Percentiles rank a stretch among this genome's conserved stretches.
These are phyloP conservation scores for Macaranga tanarius DNA, from an alignment of 441 rosid species.

Conservation along the genomic window DNA sequence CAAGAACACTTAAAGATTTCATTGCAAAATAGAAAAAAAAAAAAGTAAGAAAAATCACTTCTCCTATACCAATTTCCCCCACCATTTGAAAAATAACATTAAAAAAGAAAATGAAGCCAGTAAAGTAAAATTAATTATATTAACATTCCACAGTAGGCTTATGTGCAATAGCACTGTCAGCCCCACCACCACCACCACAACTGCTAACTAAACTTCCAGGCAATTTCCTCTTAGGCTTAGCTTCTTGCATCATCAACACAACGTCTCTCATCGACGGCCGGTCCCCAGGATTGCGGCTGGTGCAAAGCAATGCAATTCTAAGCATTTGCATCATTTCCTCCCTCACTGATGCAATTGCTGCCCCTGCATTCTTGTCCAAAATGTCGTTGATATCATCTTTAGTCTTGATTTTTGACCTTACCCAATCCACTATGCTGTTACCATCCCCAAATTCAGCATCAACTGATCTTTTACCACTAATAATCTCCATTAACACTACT, in stretches of 20 bases:
- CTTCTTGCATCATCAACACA: conserved; percentile 82
- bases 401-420: conserved; percentile 63
- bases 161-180: conserved; percentile 31
- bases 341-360: conserved; percentile 56
- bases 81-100: conserved; percentile 24
- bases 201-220: conserved; percentile 28
- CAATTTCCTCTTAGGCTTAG: conserved; percentile 77
- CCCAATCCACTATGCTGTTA: conserved; percentile 93
- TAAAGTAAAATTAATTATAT: conserved; percentile 37
- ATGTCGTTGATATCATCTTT: conserved; percentile 59
- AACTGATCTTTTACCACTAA: conserved; percentile 74
- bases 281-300: conserved; percentile 69
- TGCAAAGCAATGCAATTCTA: conserved; percentile 79
- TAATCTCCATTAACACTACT: conserved; percentile 80
- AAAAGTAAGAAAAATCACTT: conserved; percentile 32
- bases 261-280: conserved; percentile 98
- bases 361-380: conserved; percentile 69
- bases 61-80: conserved; percentile 73
- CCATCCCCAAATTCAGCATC: conserved; percentile 94
- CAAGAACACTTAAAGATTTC: conserved; percentile 37
- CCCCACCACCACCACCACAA: conserved; percentile 31
- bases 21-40: conserved; percentile 21
- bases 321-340: conserved; percentile 92
- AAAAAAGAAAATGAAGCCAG: conserved; percentile 23
- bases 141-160: conserved; percentile 61